Evolutionary conservation across 2,329 filamentous ascomycete species (phyloP).

Genomic region (Phymatotrichopsis omnivora): DNA sequence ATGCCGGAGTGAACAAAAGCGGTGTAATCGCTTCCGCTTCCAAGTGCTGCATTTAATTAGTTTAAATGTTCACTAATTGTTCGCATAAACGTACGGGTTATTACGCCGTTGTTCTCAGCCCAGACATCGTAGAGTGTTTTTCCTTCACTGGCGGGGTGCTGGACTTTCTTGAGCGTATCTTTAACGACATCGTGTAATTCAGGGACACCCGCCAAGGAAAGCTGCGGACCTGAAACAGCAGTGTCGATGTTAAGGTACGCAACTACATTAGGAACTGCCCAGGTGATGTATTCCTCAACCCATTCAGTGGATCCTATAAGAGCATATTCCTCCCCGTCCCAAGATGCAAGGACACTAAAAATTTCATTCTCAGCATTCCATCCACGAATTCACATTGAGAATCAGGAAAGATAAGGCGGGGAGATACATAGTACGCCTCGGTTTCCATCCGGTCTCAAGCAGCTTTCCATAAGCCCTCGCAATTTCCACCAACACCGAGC

Average conservation of each 20-base stretch:
- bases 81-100: background rate
- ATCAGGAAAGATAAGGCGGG: background rate
- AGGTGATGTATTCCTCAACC: conserved; percentile 81
- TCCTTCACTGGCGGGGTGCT: conserved; percentile 57
- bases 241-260: conserved; percentile 84
- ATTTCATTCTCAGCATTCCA: conserved; percentile 1
- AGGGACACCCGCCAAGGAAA: conserved; percentile 58
- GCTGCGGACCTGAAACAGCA: conserved; percentile 54
- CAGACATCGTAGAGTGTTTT: conserved; percentile 40
- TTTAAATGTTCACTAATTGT: no score
- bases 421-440: conserved; percentile 61
- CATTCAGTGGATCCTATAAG: conserved; percentile 82
- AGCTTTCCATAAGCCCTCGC: conserved; percentile 64
- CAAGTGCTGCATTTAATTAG: conserved; percentile 44
- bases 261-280: conserved; percentile 61
- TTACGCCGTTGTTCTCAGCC: conserved; percentile 48
- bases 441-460: conserved; percentile 65
- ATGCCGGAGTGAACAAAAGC: conserved; percentile 65
- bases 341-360: conserved; percentile 39
- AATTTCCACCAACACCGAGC: conserved; percentile 67
- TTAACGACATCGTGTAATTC: conserved; percentile 64
- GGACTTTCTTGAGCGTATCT: conserved; percentile 53
- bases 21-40: conserved; percentile 63
- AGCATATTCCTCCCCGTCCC: conserved; percentile 81
- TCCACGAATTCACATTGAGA: no score